Evolutionary conservation across 1,284 basidiomycete species (phyloP), one percentile per base, ranked within the genome.

Genomic region (Marasmius tenuissimus): DNA sequence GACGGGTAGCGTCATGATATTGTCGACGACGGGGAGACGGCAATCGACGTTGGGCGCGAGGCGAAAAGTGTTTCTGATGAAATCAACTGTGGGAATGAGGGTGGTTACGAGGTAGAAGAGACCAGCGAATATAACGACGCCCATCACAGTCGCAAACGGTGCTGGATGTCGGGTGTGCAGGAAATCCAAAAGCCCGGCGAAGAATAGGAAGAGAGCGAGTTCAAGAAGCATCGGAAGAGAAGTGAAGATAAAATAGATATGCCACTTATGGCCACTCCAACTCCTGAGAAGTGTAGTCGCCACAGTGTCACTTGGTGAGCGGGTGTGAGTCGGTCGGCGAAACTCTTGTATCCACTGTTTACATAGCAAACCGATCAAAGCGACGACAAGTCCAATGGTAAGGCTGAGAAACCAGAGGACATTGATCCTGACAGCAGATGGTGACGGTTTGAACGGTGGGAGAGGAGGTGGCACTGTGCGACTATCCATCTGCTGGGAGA

Each of bases 321-420:
- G 34, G 7, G 53, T 60, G 16, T 22, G 14, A 16, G 48, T 54
- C 16, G 57, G 54, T 10, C 60, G 60, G n/a, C 45, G 40, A 53
- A 45, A 53, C 40, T 56, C 63, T 18, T 58, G 51, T 3, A 63
- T 9, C 61, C 61, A 63, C 45, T 63, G 61, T 50, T 63, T 63
- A 48, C 58, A 59, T 7, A 63, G 45, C 0, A 63, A 45, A 4
- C 58, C 52, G 11, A 60, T 14, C 8, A 60, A 39, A 10, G 52
- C 61, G 1, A 58, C 34, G 18, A 54, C 40, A 6, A 63, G 49
- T 4, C 50, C 35, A n/a, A 63, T 38, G 11, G 45, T 48, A 14
- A 63, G 58, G 20, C 61, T 63, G 40, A 63, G 61, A 35, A 38
- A 22, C 58, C 58, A 60, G 38, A 60, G 42, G 27, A 39, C 33